Percentiles rank a stretch among this genome's conserved stretches.
phyloP scores from a whole-genome alignment of 2,329 filamentous ascomycete species.

The Fusarium sp. region DNA sequence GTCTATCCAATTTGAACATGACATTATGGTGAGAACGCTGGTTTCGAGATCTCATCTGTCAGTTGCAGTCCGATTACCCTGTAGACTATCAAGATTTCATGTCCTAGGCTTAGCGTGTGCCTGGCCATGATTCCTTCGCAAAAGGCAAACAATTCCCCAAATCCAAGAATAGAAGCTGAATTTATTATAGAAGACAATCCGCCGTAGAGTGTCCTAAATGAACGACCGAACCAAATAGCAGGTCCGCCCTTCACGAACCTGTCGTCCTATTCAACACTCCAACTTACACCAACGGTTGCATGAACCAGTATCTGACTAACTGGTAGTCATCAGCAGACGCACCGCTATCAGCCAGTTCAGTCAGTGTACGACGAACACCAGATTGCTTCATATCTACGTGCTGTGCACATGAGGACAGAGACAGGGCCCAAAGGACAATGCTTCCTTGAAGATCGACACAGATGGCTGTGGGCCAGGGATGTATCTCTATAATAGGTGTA shows the following conservation, averaged over 20 bases:
- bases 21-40: not conserved
- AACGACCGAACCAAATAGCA: not conserved
- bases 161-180: too few relatives aligned
- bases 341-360: slow-evolving; percentile 26
- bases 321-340: slow-evolving; percentile 19
- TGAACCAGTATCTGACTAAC: slow-evolving; percentile 16
- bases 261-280: not conserved
- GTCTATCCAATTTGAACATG: not conserved
- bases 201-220: not conserved
- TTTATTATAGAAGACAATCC: not conserved
- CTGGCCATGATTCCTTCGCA: too few relatives aligned
- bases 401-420: not conserved
- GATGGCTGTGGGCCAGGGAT: slow-evolving; percentile 5
- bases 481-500: not conserved
- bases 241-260: not conserved
- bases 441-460: not conserved
- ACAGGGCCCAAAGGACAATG: slow-evolving; percentile 18
- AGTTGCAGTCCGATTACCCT: not conserved
- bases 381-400: slow-evolving; percentile 15
- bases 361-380: not conserved
- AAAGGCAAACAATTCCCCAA: too few relatives aligned
- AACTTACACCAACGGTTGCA: not conserved
- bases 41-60: not conserved
- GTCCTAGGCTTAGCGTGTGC: too few relatives aligned
- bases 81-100: not conserved